Percentiles rank a stretch among this genome's conserved stretches.
phyloP scores from a whole-genome alignment of 345 rosid genomes.

The Nasturtium officinale region DNA sequence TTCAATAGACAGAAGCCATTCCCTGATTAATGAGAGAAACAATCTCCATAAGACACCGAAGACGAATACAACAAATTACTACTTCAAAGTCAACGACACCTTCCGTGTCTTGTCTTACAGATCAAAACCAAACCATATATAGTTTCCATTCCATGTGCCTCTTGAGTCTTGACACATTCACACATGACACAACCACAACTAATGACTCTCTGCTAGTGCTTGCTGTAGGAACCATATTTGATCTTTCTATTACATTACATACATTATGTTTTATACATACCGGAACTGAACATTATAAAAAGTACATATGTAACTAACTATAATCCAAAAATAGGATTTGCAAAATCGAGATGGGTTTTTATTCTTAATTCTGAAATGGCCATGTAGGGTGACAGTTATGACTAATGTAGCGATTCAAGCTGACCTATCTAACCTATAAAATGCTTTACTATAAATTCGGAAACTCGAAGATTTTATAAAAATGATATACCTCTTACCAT shows the following conservation, averaged over 20 bases:
- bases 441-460: too few species aligned
- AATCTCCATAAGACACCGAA: too few species aligned
- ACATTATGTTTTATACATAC: too few species aligned
- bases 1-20: too few species aligned
- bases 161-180: neutral
- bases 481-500: too few species aligned
- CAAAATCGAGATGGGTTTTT: neutral
- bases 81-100: slow-evolving; percentile 1
- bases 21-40: too few species aligned
- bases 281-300: too few species aligned
- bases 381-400: neutral
- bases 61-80: too few species aligned
- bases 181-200: neutral
- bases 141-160: neutral
- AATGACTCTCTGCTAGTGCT: neutral
- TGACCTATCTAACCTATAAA: too few species aligned
- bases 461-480: too few species aligned
- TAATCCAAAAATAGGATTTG: neutral
- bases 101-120: neutral
- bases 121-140: slow-evolving; percentile 18
- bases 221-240: neutral
- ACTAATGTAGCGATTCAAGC: neutral
- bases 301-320: neutral
- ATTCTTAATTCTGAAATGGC: neutral
- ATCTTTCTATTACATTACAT: too few species aligned